Evolutionary conservation across 1,284 basidiomycete species (phyloP), one percentile per base, ranked within the genome.

Genomic region (Xanthoconium separans): DNA sequence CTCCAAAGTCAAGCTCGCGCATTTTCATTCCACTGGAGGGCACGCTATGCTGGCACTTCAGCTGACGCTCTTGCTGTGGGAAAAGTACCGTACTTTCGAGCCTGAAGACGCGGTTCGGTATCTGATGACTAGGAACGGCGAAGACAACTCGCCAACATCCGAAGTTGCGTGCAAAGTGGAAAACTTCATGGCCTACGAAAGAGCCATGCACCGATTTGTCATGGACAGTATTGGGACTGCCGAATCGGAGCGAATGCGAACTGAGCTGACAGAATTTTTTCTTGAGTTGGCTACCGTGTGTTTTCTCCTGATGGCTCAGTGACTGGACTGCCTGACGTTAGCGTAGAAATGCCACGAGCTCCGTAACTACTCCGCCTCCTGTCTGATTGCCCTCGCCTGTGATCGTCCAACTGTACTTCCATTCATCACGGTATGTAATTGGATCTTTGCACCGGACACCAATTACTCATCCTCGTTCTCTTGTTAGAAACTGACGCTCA

Each of bases 341-440:
- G 4, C n/a, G 22, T 55, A 81, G 79, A 65, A 69, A 47, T 80
- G 77, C 44, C 60, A 77, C 30, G 65, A 66, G 18, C 58, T 77
- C 20, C 71, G 75, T 31, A 80, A 81, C 55, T 80, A 73, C 53
- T 74, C 72, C 16, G 66, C 65, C 18, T 75, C 77, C 13, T 68
- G 69, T 51, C 58, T 71, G 29, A 75, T 81, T 27, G 68, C 68
- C 18, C 62, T 64, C 20, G 76, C 70, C 58, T 52, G 65, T 66
- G 48, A 70, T 69, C 54, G 66, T 53, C 54, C 70, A 62, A 49
- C 61, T 68, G 53, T 75, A 59, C 56, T 68, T 62, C 65, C 69
- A 18, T 68, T 71, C 43, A 58, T 71, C 13, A 47, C 62, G 45
- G 65, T 70, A 42, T 27, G 57, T 47, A 3, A 5, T 34, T 40